phyloP scores from a whole-genome alignment of 1,284 basidiomycete species.

The Ceratobasidium sp. region DNA sequence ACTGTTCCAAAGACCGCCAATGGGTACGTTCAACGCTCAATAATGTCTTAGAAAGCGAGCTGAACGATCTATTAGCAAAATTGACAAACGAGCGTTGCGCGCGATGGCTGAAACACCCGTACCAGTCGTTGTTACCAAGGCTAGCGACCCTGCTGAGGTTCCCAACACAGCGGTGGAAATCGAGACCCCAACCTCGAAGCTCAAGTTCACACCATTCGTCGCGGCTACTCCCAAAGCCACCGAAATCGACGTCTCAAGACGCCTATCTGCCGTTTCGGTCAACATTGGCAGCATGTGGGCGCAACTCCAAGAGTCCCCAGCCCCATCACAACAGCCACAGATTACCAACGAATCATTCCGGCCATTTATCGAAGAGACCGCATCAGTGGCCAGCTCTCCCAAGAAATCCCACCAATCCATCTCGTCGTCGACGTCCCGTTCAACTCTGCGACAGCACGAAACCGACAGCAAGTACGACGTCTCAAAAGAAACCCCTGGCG shows the following conservation, averaged over 20 bases:
- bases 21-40: constrained; percentile 54
- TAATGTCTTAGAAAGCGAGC: background rate
- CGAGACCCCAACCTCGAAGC: constrained; percentile 19
- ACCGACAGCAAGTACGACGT: constrained; percentile 18
- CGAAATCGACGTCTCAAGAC: constrained; percentile 13
- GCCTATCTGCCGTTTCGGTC: constrained; percentile 31
- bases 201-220: constrained; percentile 34
- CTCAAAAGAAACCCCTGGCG: constrained; percentile 29
- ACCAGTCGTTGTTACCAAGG: constrained; percentile 16
- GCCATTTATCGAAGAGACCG: constrained; percentile 21
- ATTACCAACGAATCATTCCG: constrained; percentile 43
- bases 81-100: constrained; percentile 64
- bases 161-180: constrained; percentile 28
- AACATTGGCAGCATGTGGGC: constrained; percentile 37
- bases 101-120: constrained; percentile 56
- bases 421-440: constrained; percentile 23
- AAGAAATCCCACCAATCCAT: constrained; percentile 21
- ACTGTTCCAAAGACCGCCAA: constrained; percentile 62
- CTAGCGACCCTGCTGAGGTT: constrained; percentile 13
- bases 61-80: constrained; percentile 61
- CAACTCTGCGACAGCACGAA: constrained; percentile 34
- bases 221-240: constrained; percentile 19
- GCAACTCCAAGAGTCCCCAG: constrained; percentile 21
- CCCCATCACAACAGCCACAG: constrained; percentile 13
- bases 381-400: constrained; percentile 9